Evolutionary conservation across 2,329 filamentous ascomycete species (phyloP).

Genomic region (Cryoendolithus antarcticus): DNA sequence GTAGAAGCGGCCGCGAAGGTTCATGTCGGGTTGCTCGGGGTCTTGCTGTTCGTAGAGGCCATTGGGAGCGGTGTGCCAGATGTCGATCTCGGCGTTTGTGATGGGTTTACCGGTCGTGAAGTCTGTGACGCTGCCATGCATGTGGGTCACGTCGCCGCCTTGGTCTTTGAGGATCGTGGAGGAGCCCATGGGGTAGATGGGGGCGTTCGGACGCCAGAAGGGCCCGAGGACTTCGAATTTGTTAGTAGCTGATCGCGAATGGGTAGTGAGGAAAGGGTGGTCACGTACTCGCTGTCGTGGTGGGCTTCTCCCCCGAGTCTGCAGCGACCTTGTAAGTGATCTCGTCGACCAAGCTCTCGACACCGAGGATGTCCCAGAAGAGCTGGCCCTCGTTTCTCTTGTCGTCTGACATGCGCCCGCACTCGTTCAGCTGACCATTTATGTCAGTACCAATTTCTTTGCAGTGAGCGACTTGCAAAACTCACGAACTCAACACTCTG

Average conservation of each 20-base stretch:
- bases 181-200: slow-evolving; percentile 55
- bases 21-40: slow-evolving; percentile 55
- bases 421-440: slow-evolving; percentile 40
- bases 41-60: slow-evolving; percentile 60
- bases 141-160: slow-evolving; percentile 45
- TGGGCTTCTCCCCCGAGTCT: slow-evolving; percentile 40
- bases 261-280: not conserved
- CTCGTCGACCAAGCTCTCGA: slow-evolving; percentile 56
- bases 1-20: slow-evolving; percentile 59
- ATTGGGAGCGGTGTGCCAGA: slow-evolving; percentile 73
- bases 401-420: slow-evolving; percentile 49
- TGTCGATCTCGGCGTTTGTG: slow-evolving; percentile 53
- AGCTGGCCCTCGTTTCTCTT: slow-evolving; percentile 53
- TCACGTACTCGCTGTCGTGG: slow-evolving; percentile 46
- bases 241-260: not conserved
- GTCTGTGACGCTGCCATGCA: slow-evolving; percentile 51
- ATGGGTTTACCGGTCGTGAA: slow-evolving; percentile 53
- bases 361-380: slow-evolving; percentile 45
- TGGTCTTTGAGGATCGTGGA: slow-evolving; percentile 45
- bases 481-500: slow-evolving; percentile 36
- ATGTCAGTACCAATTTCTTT: not conserved
- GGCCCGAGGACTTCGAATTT: slow-evolving; percentile 55
- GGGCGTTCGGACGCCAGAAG: slow-evolving; percentile 68
- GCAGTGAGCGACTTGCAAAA: not conserved
- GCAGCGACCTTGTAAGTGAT: slow-evolving; percentile 58